Base-by-base conservation (phyloP, 805 yeast species). In the Wickerhamiella spandovensis region DNA sequence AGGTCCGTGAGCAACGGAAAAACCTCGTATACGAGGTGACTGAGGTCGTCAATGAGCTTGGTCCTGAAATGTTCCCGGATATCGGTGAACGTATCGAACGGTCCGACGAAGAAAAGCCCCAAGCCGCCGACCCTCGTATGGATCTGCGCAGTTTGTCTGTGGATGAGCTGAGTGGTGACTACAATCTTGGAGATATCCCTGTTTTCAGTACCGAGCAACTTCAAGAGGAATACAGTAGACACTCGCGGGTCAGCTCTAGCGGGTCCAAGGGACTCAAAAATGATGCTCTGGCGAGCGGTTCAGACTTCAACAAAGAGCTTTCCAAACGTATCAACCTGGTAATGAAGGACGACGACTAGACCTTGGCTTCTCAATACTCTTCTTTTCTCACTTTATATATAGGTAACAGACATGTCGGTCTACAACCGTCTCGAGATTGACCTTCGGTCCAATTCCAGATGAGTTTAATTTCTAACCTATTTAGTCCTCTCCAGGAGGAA, bases 401-500 rank as follows among this genome's bases (percentile, higher is more conserved):
- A n/a, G n/a, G n/a, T n/a, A n/a, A n/a, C n/a, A n/a, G n/a, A n/a
- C n/a, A n/a, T n/a, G n/a, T n/a, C n/a, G n/a, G n/a, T n/a, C n/a
- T n/a, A n/a, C n/a, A n/a, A n/a, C n/a, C n/a, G n/a, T n/a, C n/a
- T n/a, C n/a, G n/a, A n/a, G n/a, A n/a, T n/a, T n/a, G n/a, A n/a
- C n/a, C n/a, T n/a, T n/a, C n/a, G n/a, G n/a, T n/a, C n/a, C n/a
- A n/a, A n/a, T n/a, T n/a, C n/a, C n/a, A n/a, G n/a, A n/a, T n/a
- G n/a, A n/a, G n/a, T n/a, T n/a, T 25, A 25, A 25, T 25, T 28
- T 43, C 21, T 17, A 43, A 43, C 21, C 21, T 25, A 43, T 43
- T 17, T 25, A 82, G 56, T 89, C 96, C 65, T 92, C 97, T 22
- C 97, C 98, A 5, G 95, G 94, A 13, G 98, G 98, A 44, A 92